Evolutionary conservation across 1,284 basidiomycete species (phyloP).

Genomic region (Boletus mariae): DNA sequence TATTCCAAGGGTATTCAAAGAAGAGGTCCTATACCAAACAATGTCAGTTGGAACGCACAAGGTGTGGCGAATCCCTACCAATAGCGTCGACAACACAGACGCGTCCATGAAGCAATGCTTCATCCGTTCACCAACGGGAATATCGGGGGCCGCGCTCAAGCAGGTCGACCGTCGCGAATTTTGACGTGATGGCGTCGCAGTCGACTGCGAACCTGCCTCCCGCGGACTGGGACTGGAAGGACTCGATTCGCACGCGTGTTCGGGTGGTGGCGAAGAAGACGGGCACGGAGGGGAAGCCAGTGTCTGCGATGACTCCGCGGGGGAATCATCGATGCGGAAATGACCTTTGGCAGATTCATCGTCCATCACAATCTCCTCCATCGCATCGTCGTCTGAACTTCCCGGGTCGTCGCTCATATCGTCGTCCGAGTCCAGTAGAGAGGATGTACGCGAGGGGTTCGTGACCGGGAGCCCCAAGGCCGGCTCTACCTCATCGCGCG

Average conservation of each 20-base stretch:
- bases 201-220: constrained; percentile 35
- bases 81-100: constrained; percentile 66
- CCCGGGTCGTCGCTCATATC: constrained; percentile 70
- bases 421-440: constrained; percentile 67
- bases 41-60: constrained; percentile 1
- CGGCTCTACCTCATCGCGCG: constrained; percentile 59
- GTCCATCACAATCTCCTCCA: constrained; percentile 75
- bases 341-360: constrained; percentile 47
- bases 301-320: constrained; percentile 25
- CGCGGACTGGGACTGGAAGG: constrained; percentile 30
- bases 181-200: constrained; percentile 47
- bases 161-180: constrained; percentile 47
- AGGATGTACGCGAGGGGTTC: constrained; percentile 51
- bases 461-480: constrained; percentile 73
- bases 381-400: constrained; percentile 68
- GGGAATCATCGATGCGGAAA: constrained; percentile 16
- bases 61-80: constrained; percentile 47
- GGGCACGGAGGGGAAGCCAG: constrained; percentile 29
- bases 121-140: constrained; percentile 69
- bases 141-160: constrained; percentile 26
- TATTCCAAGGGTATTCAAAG: constrained; percentile 97
- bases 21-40: constrained; percentile 69
- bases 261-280: constrained; percentile 27
- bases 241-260: constrained; percentile 25
- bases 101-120: constrained; percentile 75